Evolutionary conservation across 2,329 filamentous ascomycete genomes (phyloP).

Genomic region (Sarocladium brachiariae): DNA sequence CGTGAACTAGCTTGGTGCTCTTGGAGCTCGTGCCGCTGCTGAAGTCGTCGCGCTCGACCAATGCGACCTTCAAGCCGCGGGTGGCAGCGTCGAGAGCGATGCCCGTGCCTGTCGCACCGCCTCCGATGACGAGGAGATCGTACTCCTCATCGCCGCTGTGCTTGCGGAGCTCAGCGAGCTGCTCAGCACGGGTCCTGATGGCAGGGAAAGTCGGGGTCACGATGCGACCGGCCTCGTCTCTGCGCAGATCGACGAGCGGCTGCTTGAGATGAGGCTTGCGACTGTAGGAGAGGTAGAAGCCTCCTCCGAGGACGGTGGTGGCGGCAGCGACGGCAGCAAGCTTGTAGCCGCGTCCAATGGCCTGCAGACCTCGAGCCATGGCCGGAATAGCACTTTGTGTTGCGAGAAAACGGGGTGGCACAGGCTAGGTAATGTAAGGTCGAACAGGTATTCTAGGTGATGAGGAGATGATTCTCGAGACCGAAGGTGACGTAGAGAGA

Average conservation of each 20-base stretch:
- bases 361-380: slow-evolving; percentile 30
- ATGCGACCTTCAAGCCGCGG: slow-evolving; percentile 69
- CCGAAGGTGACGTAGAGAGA: not conserved
- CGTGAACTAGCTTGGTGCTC: slow-evolving; percentile 81
- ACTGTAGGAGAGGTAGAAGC: slow-evolving; percentile 19
- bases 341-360: slow-evolving; percentile 27
- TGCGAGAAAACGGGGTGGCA: not conserved
- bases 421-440: not conserved
- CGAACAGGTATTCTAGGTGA: slow-evolving; percentile 1
- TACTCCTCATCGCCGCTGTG: slow-evolving; percentile 45
- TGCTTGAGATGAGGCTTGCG: slow-evolving; percentile 24
- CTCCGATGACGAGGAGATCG: slow-evolving; percentile 72
- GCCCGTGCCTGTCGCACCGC: slow-evolving; percentile 71
- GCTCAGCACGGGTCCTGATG: slow-evolving; percentile 27
- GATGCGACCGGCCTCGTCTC: slow-evolving; percentile 29
- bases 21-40: slow-evolving; percentile 77
- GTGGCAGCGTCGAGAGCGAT: slow-evolving; percentile 78
- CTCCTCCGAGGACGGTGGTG: slow-evolving; percentile 22
- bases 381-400: slow-evolving; percentile 8
- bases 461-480: not conserved
- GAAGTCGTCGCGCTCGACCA: slow-evolving; percentile 80
- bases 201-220: slow-evolving; percentile 30
- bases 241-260: slow-evolving; percentile 27
- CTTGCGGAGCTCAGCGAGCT: slow-evolving; percentile 33
- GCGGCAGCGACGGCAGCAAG: slow-evolving; percentile 23